A percentile compares a stretch with the other conserved stretches of the same genome.
phyloP scores from a whole-genome alignment of 208 protist genomes.

The Trypanosoma mega region DNA sequence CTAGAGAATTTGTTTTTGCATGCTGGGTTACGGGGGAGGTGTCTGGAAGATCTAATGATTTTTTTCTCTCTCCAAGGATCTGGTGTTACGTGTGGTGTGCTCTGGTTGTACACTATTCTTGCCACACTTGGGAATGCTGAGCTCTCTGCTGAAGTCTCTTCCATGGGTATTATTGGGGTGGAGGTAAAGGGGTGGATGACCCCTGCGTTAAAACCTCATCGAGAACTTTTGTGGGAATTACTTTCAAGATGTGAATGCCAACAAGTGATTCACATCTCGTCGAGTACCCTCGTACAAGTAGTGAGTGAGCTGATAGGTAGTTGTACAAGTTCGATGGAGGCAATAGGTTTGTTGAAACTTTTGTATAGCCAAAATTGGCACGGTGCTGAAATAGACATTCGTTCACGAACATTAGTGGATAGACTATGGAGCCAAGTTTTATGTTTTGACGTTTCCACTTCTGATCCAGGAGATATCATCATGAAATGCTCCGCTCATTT shows the following conservation, averaged over 20 bases:
- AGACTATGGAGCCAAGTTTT: background rate
- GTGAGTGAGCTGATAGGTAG: background rate
- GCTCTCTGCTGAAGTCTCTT: background rate
- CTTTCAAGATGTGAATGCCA: background rate
- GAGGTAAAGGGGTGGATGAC: background rate
- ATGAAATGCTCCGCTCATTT: background rate
- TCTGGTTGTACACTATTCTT: constrained; percentile 1
- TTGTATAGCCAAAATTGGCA: background rate
- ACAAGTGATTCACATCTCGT: background rate
- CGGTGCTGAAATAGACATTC: background rate
- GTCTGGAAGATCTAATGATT: background rate
- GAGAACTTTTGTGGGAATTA: constrained; percentile 6
- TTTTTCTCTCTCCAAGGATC: background rate
- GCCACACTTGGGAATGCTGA: no score
- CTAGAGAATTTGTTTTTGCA: background rate
- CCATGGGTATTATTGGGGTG: background rate
- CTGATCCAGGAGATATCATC: background rate
- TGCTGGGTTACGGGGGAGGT: no score
- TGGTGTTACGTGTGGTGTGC: background rate
- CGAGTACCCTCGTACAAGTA: background rate
- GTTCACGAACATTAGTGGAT: background rate
- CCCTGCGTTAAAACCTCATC: background rate
- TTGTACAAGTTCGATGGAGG: background rate
- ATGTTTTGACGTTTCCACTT: background rate
- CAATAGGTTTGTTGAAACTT: background rate